Evolutionary conservation across 139 green algal species (phyloP).

Genomic region (Micractinium conductrix): DNA sequence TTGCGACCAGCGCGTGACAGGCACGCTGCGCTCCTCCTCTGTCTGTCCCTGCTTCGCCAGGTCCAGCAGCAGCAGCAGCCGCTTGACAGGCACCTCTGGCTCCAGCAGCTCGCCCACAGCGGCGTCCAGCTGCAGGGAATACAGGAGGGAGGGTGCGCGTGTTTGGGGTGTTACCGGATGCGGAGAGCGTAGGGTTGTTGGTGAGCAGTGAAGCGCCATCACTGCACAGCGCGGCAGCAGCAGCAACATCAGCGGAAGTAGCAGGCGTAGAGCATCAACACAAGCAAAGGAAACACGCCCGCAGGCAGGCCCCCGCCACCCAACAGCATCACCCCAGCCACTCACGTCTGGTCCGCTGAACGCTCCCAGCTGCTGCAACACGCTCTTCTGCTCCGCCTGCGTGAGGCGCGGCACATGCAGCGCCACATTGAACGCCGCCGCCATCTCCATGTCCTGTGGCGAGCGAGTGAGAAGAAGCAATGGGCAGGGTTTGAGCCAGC

Average conservation of each 20-base stretch:
- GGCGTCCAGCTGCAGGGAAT: conserved; percentile 37
- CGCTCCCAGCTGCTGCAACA: conserved; percentile 72
- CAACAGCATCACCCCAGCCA: no score
- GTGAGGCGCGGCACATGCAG: conserved; percentile 86
- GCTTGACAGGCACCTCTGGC: conserved; percentile 91
- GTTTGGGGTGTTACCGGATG: not conserved
- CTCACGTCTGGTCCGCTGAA: conserved; percentile 61
- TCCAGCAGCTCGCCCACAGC: conserved; percentile 49
- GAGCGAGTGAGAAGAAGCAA: no score
- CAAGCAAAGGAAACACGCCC: not conserved
- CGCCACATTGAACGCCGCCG: conserved; percentile 88
- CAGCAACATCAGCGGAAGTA: no score
- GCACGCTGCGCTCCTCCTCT: conserved; percentile 21
- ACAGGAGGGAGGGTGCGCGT: not conserved
- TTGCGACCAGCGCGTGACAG: conserved; percentile 35
- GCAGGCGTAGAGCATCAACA: not conserved
- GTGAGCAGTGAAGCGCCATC: not conserved
- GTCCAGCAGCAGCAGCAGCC: conserved; percentile 95
- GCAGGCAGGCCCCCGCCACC: not conserved
- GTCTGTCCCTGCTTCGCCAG: conserved; percentile 80
- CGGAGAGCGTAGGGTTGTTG: no score
- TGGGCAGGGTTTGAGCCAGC: no score
- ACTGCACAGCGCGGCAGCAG: not conserved
- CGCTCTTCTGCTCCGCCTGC: conserved; percentile 71
- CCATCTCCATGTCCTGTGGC: conserved; percentile 81